These are phyloP conservation scores for Austroboletus eburneus DNA, from an alignment of 768 basidiomycete genomes.

Conservation along the genomic window DNA sequence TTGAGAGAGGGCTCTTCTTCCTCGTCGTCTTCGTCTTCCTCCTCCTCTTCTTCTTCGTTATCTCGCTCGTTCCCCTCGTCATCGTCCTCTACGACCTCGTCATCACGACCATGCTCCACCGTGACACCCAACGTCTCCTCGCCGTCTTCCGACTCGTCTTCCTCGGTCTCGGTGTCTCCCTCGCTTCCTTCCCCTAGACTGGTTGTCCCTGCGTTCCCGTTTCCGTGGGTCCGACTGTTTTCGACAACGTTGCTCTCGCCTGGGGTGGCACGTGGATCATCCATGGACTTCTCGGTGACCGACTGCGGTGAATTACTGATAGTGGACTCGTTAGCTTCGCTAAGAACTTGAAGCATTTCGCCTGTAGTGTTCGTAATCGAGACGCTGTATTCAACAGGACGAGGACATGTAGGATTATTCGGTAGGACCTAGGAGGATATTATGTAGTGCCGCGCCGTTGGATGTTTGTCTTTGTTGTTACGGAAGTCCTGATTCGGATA, in stretches of 20 bases:
- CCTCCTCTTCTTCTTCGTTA: constrained; percentile 35
- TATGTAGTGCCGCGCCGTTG: too few species aligned
- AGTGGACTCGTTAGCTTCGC: not conserved
- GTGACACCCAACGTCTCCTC: constrained; percentile 1
- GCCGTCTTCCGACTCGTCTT: constrained; percentile 5
- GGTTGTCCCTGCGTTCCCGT: constrained; percentile 5
- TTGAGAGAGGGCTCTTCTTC: constrained; percentile 92
- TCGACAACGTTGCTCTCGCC: not conserved
- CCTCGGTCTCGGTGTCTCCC: constrained; percentile 2
- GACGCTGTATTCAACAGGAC: too few species aligned
- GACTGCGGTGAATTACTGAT: not conserved
- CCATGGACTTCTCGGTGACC: constrained; percentile 1
- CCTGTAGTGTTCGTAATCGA: too few species aligned
- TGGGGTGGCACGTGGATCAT: not conserved
- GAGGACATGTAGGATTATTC: too few species aligned
- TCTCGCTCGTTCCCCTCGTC: constrained; percentile 22
- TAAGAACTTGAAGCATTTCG: constrained; percentile 9
- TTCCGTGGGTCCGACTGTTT: constrained; percentile 17
- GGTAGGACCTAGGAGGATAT: too few species aligned
- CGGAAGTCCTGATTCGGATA: too few species aligned
- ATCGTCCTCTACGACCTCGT: constrained; percentile 12
- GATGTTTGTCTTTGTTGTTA: too few species aligned
- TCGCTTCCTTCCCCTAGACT: constrained; percentile 3
- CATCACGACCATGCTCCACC: constrained; percentile 1
- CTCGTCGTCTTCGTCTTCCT: constrained; percentile 62